Evolutionary conservation across 2,329 filamentous ascomycete species (phyloP), one percentile per base, ranked within the genome.

Genomic region (Tolypocladium cylindrosporum): DNA sequence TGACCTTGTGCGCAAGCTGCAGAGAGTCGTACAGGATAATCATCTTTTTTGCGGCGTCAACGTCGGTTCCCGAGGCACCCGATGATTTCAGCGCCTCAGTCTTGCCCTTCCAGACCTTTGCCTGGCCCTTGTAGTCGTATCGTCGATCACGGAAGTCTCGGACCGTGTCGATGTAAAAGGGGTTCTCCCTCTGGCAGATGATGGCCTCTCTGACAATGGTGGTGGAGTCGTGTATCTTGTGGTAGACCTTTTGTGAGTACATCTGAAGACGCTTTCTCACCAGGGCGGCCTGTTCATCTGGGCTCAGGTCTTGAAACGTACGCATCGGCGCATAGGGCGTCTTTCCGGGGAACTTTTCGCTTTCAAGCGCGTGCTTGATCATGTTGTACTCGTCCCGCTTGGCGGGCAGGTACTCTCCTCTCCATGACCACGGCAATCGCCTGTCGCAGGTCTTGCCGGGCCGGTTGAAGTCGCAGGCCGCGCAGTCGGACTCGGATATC

Each of bases 331-430:
- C 82, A 61, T 87, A 89, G 0, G 90, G 85, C 45, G 77, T 81
- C 66, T 87, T 90, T 2, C 89, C 89, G 0, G 95, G 94, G 63
- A 99, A 99, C 55, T 81, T 87, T 69, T 99, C 95, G 66, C 95
- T 97, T 66, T 95, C 90, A 6, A 97, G 79, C 0, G 92, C 89
- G 67, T 94, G 86, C 50, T 90, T 84, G 67, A 99, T 96, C 94
- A 99, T 99, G 75, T 97, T 97, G 81, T 99, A 99, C 69, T 99
- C 94, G 69, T 97, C 93, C 63, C 91, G 85, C 71, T 99, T 97
- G 0, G 94, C 91, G 3, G 94, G 94, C 34, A 99, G 77, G 68
- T 96, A 99, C 71, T 99, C 94, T 68, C 94, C 94, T 85, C 94
- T 86, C 94, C 94, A 99, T 2, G 94, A 85, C 94, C 94, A 99